phyloP scores from a whole-genome alignment of 2,329 filamentous ascomycete genomes.

The Pseudogymnoascus verrucosus region DNA sequence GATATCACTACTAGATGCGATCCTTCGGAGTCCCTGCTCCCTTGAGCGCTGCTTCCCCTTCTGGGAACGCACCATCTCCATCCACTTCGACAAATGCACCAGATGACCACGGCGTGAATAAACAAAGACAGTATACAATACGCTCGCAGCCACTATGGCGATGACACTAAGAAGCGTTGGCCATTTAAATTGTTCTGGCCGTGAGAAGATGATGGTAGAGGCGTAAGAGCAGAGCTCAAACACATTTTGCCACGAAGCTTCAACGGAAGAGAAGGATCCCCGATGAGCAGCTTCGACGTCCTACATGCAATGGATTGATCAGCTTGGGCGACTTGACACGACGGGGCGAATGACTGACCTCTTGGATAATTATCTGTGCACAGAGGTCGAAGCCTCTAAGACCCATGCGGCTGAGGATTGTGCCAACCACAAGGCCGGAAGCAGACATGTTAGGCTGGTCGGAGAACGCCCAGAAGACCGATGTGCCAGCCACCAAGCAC shows the following conservation, averaged over 20 bases:
- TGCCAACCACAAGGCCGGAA: conserved; percentile 40
- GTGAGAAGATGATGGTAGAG: conserved; percentile 55
- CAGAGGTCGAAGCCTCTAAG: conserved; percentile 56
- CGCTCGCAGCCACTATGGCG: conserved; percentile 42
- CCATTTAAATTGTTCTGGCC: conserved; percentile 56
- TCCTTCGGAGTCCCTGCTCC: neutral
- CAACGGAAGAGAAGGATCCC: conserved; percentile 61
- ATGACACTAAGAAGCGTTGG: conserved; percentile 51
- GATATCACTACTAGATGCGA: neutral
- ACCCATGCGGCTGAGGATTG: conserved; percentile 49
- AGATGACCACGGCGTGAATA: conserved; percentile 42
- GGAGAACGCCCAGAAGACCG: conserved; percentile 31
- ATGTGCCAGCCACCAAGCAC: conserved; percentile 40
- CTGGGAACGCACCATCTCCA: conserved; percentile 14
- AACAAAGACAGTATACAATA: conserved; percentile 49
- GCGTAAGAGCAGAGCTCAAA: conserved; percentile 63
- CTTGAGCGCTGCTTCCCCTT: neutral
- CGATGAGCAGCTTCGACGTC: conserved; percentile 45
- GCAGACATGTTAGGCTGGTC: conserved; percentile 32
- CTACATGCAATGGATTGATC: neutral
- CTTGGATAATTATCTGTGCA: conserved; percentile 52
- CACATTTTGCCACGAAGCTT: conserved; percentile 58
- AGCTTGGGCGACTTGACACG: conserved; percentile 29
- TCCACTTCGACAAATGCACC: conserved; percentile 36
- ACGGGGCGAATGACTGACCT: conserved; percentile 33